A percentile compares a stretch with the other conserved stretches of the same genome.
Evolutionary conservation across 345 rosid genomes (phyloP).

Genomic region (Gossypium mustelinum): DNA sequence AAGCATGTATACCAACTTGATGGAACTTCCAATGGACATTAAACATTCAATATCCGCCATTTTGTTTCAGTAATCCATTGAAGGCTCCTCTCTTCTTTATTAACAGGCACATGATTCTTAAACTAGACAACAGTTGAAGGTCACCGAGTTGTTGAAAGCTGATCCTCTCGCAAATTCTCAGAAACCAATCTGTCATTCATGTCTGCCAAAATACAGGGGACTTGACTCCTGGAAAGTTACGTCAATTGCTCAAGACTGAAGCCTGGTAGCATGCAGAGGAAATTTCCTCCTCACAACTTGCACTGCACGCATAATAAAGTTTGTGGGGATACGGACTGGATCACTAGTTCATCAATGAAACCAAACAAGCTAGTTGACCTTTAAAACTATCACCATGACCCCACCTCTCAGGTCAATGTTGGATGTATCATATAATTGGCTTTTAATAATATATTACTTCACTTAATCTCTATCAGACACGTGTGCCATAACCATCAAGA

Average conservation of each 20-base stretch:
- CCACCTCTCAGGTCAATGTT: too few relatives aligned
- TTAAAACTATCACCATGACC: not conserved
- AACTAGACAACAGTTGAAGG: not conserved
- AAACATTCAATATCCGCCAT: not conserved
- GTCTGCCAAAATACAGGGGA: not conserved
- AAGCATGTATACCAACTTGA: not conserved
- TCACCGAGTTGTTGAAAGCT: not conserved
- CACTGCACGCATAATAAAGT: constrained; percentile 8
- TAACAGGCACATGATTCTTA: not conserved
- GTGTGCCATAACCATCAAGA: not conserved
- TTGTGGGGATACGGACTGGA: not conserved
- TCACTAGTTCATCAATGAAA: constrained; percentile 9
- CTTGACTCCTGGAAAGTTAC: not conserved
- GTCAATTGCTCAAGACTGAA: not conserved
- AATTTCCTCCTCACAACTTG: constrained; percentile 11
- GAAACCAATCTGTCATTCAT: not conserved
- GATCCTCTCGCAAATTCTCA: not conserved
- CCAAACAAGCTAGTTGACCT: constrained; percentile 5
- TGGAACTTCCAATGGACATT: not conserved
- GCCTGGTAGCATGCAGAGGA: not conserved
- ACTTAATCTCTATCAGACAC: not conserved
- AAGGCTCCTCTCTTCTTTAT: not conserved
- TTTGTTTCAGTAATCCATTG: not conserved
- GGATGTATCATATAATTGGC: too few relatives aligned
- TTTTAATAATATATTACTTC: not conserved